Evolutionary conservation across 2,329 filamentous ascomycete species (phyloP), one percentile per base, ranked within the genome.

Genomic region (Pseudopyrenochaeta lycopersici): DNA sequence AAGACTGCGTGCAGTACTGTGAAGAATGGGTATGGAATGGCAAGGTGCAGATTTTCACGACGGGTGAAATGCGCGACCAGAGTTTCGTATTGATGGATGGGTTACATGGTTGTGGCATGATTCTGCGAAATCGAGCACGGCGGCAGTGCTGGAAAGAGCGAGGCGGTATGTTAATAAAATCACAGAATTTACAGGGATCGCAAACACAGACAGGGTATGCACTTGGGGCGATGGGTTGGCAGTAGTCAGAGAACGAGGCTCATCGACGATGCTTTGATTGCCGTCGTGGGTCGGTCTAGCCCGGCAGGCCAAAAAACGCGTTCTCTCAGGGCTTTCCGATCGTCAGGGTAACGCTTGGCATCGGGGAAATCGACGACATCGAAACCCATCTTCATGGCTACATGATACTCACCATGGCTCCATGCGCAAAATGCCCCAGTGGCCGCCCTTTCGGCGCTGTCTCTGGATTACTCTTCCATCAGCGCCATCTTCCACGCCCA

Each of bases 391-490:
- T 38, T 32, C 33, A 36, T 47, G 40, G 54, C 49, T 49, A 46
- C 51, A 61, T 59, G 46, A 53, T 55, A 21, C 42, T 44, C 58
- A 59, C 41, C 57, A 64, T 66, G 61, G 59, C 52, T 41, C 32
- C 11, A 43, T 18, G 23, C 36, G 31, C 48, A 36, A 20, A 39
- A 31, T 18, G 12, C 53, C 49, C 38, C 27, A 23, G 39, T 43
- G 54, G 47, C 52, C 48, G 52, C 54, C 53, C 15, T 30, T 43
- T 46, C 9, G 50, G 60, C 48, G 46, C 35, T 30, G 47, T 40
- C n/a, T 32, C 46, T 18, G 20, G 45, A 12, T 43, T 35, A 2
- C 38, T 43, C 46, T 23, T 29, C 47, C 45, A 46, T 20, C 49
- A 36, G 20, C 33, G 11, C 45, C 11, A 12, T 43, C 7, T 32